Percentiles rank a stretch among this genome's conserved stretches.
Evolutionary conservation across 2,329 filamentous ascomycete species (phyloP).

Genomic region (Colletotrichum musicola): DNA sequence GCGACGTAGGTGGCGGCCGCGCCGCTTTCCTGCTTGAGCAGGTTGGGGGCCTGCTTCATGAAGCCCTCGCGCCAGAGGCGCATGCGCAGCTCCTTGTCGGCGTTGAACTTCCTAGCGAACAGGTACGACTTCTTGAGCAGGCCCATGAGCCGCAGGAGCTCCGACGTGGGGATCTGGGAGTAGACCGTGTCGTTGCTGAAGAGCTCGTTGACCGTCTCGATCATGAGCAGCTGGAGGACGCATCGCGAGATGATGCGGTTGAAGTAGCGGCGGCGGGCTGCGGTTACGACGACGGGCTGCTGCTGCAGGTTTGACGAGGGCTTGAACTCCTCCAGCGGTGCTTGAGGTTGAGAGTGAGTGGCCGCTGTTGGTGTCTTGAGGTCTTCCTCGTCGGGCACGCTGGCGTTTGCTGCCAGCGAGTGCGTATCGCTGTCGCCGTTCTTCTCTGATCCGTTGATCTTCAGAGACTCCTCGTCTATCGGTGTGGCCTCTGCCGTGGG

Average conservation of each 20-base stretch:
- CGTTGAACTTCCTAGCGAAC: slow-evolving; percentile 97
- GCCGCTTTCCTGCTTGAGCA: slow-evolving; percentile 96
- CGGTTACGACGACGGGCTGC: slow-evolving; percentile 91
- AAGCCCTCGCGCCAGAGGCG: slow-evolving; percentile 97
- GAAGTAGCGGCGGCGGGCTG: slow-evolving; percentile 93
- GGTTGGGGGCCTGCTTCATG: slow-evolving; percentile 98
- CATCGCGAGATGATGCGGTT: slow-evolving; percentile 99
- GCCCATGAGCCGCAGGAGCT: slow-evolving; percentile 92
- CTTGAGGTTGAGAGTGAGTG: slow-evolving; percentile 51
- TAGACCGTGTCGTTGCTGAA: slow-evolving; percentile 98
- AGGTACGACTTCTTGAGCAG: slow-evolving; percentile 96
- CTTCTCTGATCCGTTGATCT: slow-evolving; percentile 68
- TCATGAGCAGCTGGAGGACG: slow-evolving; percentile 97
- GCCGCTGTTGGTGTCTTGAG: slow-evolving; percentile 47
- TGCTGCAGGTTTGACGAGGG: slow-evolving; percentile 82
- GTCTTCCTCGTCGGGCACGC: slow-evolving; percentile 51
- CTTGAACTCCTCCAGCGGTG: slow-evolving; percentile 85
- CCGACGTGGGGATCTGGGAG: slow-evolving; percentile 87
- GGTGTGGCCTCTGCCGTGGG: slow-evolving; percentile 53
- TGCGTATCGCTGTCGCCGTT: slow-evolving; percentile 52
- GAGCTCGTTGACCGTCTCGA: slow-evolving; percentile 98
- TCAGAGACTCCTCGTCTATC: slow-evolving; percentile 69
- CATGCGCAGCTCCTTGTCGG: slow-evolving; percentile 95
- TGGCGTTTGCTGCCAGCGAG: slow-evolving; percentile 45
- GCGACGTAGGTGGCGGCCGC: slow-evolving; percentile 94